A percentile compares a stretch with the other conserved stretches of the same genome.
Evolutionary conservation across 23 red algal genomes (phyloP).

Genomic region (Gracilaria caudata): DNA sequence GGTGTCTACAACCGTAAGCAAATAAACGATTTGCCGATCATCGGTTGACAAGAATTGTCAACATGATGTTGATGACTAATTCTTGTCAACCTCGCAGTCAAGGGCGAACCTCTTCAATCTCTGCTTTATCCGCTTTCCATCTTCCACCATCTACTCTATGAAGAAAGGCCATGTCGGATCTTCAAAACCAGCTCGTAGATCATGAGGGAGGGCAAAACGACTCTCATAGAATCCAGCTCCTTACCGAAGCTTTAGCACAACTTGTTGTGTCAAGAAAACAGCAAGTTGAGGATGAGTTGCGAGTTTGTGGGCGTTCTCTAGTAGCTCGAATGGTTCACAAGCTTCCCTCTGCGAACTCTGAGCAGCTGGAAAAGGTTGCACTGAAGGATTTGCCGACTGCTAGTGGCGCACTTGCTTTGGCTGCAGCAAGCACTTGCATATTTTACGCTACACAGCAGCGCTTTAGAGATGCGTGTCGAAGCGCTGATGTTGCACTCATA

Average conservation of each 20-base stretch:
- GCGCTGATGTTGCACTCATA: slow-evolving; percentile 31
- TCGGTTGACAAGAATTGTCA: too few species aligned
- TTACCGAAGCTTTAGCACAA: not conserved
- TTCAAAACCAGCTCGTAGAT: not conserved
- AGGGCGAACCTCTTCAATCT: not conserved
- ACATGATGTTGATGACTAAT: too few species aligned
- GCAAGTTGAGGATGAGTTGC: slow-evolving; percentile 20
- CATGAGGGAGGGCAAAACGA: not conserved
- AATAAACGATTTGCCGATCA: too few species aligned
- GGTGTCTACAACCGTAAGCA: too few species aligned
- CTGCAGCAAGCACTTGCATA: slow-evolving; percentile 10
- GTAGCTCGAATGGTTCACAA: slow-evolving; percentile 23
- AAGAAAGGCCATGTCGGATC: not conserved
- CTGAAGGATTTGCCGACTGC: slow-evolving; percentile 28
- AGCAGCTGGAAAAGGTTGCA: slow-evolving; percentile 20
- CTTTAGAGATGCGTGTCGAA: slow-evolving; percentile 19
- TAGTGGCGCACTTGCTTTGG: slow-evolving; percentile 30
- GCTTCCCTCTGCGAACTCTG: not conserved
- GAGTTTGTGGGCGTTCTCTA: slow-evolving; percentile 22
- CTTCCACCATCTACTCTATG: not conserved
- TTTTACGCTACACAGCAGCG: not conserved
- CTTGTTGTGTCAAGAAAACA: not conserved
- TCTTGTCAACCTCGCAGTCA: too few species aligned
- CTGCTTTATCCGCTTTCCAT: not conserved
- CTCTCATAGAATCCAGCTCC: not conserved